phyloP scores from a whole-genome alignment of 805 yeast species.

The Wickerhamiella spandovensis region DNA sequence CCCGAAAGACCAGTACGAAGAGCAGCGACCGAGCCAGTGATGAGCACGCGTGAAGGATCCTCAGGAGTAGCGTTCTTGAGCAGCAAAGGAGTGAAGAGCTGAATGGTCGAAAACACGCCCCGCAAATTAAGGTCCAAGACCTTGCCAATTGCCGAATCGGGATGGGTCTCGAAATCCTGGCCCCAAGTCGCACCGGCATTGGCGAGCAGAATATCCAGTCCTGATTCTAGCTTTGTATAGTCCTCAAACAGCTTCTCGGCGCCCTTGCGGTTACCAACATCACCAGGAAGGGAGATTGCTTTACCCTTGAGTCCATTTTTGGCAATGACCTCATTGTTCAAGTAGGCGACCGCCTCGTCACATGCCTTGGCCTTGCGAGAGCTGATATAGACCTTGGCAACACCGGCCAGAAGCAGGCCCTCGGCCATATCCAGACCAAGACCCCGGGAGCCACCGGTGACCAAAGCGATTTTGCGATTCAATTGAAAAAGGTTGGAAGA shows the following conservation, averaged over 20 bases:
- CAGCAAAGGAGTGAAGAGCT: conserved; percentile 46
- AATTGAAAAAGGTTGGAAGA: conserved; percentile 25
- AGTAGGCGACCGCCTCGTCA: conserved; percentile 35
- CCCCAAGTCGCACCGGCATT: conserved; percentile 81
- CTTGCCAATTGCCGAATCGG: conserved; percentile 47
- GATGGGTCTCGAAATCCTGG: conserved; percentile 44
- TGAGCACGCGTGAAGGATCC: conserved; percentile 52
- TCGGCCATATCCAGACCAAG: conserved; percentile 59
- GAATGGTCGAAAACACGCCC: conserved; percentile 56
- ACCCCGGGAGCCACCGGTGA: conserved; percentile 69
- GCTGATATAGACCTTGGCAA: conserved; percentile 45
- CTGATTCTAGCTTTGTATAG: conserved; percentile 28
- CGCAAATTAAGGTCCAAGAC: conserved; percentile 50
- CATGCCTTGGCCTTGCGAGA: conserved; percentile 54
- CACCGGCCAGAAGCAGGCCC: conserved; percentile 47
- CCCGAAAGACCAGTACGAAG: conserved; percentile 29
- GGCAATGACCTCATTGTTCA: conserved; percentile 19
- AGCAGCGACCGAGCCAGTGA: conserved; percentile 58
- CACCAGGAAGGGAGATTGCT: conserved; percentile 42
- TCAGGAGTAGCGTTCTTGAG: conserved; percentile 37
- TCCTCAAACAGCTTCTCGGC: conserved; percentile 32
- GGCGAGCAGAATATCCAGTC: conserved; percentile 52
- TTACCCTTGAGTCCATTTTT: conserved; percentile 22
- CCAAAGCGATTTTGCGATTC: conserved; percentile 48
- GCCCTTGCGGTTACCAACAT: conserved; percentile 39